phyloP scores from a whole-genome alignment of 2,329 filamentous ascomycete genomes.

The Fusarium gaditjirri region DNA sequence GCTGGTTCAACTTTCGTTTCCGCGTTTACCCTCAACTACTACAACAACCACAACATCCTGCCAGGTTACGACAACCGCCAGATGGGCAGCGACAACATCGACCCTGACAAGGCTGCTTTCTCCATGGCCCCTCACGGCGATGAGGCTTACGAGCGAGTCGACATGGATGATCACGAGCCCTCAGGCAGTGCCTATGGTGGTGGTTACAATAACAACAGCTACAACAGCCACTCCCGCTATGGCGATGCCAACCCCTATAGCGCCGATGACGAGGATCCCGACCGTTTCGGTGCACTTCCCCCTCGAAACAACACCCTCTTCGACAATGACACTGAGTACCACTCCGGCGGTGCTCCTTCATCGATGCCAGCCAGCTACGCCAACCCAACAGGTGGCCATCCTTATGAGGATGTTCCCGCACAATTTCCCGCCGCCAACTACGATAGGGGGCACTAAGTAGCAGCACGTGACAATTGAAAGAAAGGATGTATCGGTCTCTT shows the following conservation, averaged over 20 bases:
- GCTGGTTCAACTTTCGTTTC: slow-evolving; percentile 64
- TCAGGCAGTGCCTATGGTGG: slow-evolving; percentile 34
- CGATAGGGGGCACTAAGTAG: slow-evolving; percentile 58
- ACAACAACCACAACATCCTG: slow-evolving; percentile 68
- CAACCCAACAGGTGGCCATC: slow-evolving; percentile 39
- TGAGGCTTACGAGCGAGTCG: slow-evolving; percentile 71
- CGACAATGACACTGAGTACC: slow-evolving; percentile 63
- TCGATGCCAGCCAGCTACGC: slow-evolving; percentile 42
- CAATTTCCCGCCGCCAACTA: slow-evolving; percentile 69
- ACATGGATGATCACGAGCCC: slow-evolving; percentile 64
- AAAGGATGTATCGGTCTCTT: slow-evolving; percentile 35
- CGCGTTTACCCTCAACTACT: slow-evolving; percentile 70
- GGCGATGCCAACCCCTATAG: slow-evolving; percentile 53
- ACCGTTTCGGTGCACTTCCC: slow-evolving; percentile 53
- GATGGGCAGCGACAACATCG: slow-evolving; percentile 63
- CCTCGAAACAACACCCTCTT: slow-evolving; percentile 57
- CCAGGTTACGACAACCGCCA: slow-evolving; percentile 68
- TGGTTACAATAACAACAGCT: slow-evolving; percentile 49
- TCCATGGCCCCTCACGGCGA: slow-evolving; percentile 74
- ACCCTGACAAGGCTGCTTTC: slow-evolving; percentile 76
- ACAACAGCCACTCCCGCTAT: slow-evolving; percentile 48
- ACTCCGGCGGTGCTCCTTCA: slow-evolving; percentile 44
- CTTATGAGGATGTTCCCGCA: slow-evolving; percentile 54
- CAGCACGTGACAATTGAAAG: slow-evolving; percentile 27
- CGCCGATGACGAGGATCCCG: slow-evolving; percentile 53